Base-by-base conservation (phyloP, 305 asterid species). In the Fraxinus angustifolia region DNA sequence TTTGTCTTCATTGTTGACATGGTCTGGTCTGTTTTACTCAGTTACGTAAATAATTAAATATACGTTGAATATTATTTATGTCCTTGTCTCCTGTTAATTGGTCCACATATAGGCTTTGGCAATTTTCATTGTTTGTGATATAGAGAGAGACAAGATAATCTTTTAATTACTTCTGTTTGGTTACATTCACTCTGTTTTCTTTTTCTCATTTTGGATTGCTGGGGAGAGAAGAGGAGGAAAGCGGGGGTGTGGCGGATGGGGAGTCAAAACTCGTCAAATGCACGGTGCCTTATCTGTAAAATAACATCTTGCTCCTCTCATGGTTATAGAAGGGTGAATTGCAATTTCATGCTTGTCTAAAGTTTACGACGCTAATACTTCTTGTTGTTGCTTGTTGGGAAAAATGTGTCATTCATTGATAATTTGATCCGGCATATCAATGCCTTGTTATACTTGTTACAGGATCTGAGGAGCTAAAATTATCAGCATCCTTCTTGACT, bases 1-100 rank as follows among this genome's bases (percentile, higher is more conserved):
- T 90, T 88, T 89, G 91, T 87, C 86, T 85, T 87, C 76, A 76
- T 83, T 78, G 85, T 80, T 83, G 87, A 11, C 82, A 80, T 88
- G 87, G 76, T 79, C 76, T 83, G 87, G 83, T 86, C 79, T 84
- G 76, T 67, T 76, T 72, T 17, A 58, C 73, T 67, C 79, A 68
- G 79, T 74, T 70, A 80, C 78, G 30, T 78, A 10, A 38, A 78
- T 77, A 33, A 76, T 16, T 76, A 60, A 77, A 76, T 78, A 78
- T 67, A 30, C 81, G 84, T 84, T 80, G 36, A 83, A 71, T 75
- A 67, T 81, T 77, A 81, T 77, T 79, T 79, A 31, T 70, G 75
- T 71, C 26, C 75, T 71, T 71, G 42, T 71, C 45, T 33, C 78
- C 60, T 80, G 71, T 79, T 71, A 71, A 31, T 33, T 14, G 26